phyloP scores from a whole-genome alignment of 2,329 filamentous ascomycete species.

The Phoma sp. region DNA sequence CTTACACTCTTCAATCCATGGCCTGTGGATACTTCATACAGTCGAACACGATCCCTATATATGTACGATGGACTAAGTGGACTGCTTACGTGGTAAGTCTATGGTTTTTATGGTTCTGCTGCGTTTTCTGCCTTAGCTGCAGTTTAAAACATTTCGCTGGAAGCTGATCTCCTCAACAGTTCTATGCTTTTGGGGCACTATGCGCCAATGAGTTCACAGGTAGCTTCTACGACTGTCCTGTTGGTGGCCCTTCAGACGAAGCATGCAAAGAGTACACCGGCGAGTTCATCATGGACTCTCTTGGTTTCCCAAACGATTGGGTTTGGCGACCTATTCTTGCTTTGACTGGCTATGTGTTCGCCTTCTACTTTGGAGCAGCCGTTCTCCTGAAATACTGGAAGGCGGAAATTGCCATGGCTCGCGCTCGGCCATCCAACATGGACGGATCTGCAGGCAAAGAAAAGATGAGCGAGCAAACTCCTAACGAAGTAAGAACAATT shows the following conservation, averaged over 20 bases:
- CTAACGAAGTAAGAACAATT: conserved; percentile 64
- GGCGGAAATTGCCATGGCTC: conserved; percentile 73
- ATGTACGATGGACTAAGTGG: conserved; percentile 80
- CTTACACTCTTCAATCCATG: conserved; percentile 75
- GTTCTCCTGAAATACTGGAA: conserved; percentile 69
- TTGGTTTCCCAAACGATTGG: conserved; percentile 74
- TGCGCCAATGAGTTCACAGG: conserved; percentile 75
- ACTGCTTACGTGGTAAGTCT: conserved; percentile 60
- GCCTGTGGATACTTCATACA: conserved; percentile 81
- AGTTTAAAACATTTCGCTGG: background rate
- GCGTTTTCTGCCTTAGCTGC: background rate
- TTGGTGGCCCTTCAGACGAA: conserved; percentile 67
- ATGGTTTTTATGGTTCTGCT: background rate
- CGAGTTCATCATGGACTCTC: conserved; percentile 69
- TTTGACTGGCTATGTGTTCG: conserved; percentile 65
- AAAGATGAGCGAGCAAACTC: conserved; percentile 64
- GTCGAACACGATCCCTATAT: conserved; percentile 73
- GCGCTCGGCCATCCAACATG: conserved; percentile 59
- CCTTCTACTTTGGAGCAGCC: conserved; percentile 67
- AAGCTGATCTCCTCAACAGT: conserved; percentile 49
- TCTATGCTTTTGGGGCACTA: conserved; percentile 74
- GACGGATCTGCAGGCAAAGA: conserved; percentile 75
- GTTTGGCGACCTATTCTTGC: conserved; percentile 69
- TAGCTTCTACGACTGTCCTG: conserved; percentile 75
- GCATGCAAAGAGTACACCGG: conserved; percentile 73